Evolutionary conservation across 2,329 filamentous ascomycete genomes (phyloP).

Genomic region (Colletotrichum acutatum): DNA sequence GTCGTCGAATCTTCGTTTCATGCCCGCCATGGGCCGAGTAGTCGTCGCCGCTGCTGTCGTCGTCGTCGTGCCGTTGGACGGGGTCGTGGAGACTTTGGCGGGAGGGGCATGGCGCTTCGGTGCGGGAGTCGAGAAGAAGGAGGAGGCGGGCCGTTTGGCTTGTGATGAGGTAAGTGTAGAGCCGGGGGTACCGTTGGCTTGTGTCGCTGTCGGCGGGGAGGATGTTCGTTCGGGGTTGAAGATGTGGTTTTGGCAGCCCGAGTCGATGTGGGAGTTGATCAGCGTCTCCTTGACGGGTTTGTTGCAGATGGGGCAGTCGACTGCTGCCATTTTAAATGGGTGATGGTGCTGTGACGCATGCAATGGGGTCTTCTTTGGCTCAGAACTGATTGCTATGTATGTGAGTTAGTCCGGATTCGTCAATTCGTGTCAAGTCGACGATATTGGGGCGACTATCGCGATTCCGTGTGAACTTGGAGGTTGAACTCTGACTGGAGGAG

Average conservation of each 20-base stretch:
- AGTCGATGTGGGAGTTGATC: constrained; percentile 94
- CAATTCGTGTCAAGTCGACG: background rate
- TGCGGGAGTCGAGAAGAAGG: constrained; percentile 71
- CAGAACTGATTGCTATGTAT: background rate
- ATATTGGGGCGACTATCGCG: background rate
- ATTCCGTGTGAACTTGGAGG: background rate
- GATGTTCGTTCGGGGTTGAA: constrained; percentile 57
- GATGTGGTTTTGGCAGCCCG: constrained; percentile 76
- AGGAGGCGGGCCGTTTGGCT: constrained; percentile 63
- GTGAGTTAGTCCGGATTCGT: background rate
- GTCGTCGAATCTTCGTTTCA: constrained; percentile 66
- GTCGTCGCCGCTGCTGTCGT: constrained; percentile 34
- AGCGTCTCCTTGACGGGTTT: constrained; percentile 76
- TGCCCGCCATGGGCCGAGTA: constrained; percentile 46
- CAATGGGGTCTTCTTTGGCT: background rate
- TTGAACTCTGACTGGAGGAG: background rate
- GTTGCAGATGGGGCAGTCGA: constrained; percentile 85
- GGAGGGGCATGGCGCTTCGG: constrained; percentile 62
- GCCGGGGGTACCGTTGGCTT: constrained; percentile 36
- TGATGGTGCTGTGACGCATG: background rate
- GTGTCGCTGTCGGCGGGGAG: constrained; percentile 44
- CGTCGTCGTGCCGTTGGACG: constrained; percentile 45
- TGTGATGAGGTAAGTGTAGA: constrained; percentile 49
- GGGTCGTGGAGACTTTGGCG: constrained; percentile 45
- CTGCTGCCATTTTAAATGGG: constrained; percentile 46